These are phyloP conservation scores for Erodium texanum DNA, from an alignment of 441 rosid species.

Conservation along the genomic window DNA sequence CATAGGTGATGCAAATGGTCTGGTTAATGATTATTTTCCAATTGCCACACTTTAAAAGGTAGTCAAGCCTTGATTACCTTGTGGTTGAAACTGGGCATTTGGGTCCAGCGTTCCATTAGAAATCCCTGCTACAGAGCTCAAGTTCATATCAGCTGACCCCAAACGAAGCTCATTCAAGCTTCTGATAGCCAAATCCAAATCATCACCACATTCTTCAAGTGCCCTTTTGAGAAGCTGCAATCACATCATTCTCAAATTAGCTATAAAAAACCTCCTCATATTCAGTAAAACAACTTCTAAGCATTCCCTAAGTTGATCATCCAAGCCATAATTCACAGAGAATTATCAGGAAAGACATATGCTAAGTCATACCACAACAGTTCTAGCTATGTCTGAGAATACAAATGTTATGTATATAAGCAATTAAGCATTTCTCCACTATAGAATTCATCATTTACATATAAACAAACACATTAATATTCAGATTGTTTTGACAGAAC, in stretches of 20 bases:
- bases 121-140: constrained; percentile 21
- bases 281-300: too few relatives aligned
- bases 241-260: not conserved
- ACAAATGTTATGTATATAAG: too few relatives aligned
- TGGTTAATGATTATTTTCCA: too few relatives aligned
- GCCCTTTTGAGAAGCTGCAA: constrained; percentile 58
- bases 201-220: constrained; percentile 74
- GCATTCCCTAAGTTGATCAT: too few relatives aligned
- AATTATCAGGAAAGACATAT: too few relatives aligned
- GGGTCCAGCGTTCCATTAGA: constrained; percentile 25
- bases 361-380: too few relatives aligned
- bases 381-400: too few relatives aligned
- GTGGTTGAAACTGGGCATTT: constrained; percentile 29
- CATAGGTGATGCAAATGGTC: not conserved
- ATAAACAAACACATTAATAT: too few relatives aligned
- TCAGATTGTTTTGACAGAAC: too few relatives aligned
- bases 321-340: too few relatives aligned
- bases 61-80: constrained; percentile 27
- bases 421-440: too few relatives aligned
- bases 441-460: too few relatives aligned
- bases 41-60: not conserved
- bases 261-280: not conserved
- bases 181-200: constrained; percentile 75
- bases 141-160: constrained; percentile 35
- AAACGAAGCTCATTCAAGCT: constrained; percentile 72